Conservation (phyloP, 2,329 filamentous ascomycete species). For the Scorias spongiosa region DNA sequence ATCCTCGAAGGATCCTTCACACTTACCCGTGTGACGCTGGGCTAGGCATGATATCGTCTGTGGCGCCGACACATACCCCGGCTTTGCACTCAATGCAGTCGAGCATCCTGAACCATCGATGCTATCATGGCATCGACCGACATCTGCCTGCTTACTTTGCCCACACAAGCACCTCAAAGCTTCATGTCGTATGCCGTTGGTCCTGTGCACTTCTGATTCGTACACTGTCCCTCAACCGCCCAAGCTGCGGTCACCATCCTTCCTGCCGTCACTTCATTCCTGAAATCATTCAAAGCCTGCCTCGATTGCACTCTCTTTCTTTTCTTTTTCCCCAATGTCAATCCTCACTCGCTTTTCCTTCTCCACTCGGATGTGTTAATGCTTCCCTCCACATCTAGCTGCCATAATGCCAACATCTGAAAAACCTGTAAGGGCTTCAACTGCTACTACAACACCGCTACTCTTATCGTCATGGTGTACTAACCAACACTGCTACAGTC, state of each 20-base stretch:
- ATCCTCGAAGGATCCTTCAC: neutral
- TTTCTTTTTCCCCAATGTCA: neutral
- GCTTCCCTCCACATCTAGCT: neutral
- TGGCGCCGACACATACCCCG: neutral
- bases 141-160: neutral
- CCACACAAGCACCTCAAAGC: neutral
- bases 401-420: neutral
- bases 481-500: neutral
- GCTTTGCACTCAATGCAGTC: neutral
- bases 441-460: too few relatives aligned
- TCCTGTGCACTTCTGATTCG: neutral
- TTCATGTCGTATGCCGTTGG: neutral
- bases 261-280: neutral
- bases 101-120: neutral
- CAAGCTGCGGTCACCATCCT: too few relatives aligned
- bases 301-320: neutral
- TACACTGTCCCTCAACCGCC: too few relatives aligned
- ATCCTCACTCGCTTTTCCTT: neutral
- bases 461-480: neutral
- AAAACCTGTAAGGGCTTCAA: neutral
- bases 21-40: neutral
- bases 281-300: neutral
- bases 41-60: neutral
- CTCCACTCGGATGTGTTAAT: neutral
- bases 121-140: neutral